Percentiles rank a stretch among this genome's conserved stretches.
phyloP scores from a whole-genome alignment of 257 asterid genomes.

The Handroanthus guayacan region DNA sequence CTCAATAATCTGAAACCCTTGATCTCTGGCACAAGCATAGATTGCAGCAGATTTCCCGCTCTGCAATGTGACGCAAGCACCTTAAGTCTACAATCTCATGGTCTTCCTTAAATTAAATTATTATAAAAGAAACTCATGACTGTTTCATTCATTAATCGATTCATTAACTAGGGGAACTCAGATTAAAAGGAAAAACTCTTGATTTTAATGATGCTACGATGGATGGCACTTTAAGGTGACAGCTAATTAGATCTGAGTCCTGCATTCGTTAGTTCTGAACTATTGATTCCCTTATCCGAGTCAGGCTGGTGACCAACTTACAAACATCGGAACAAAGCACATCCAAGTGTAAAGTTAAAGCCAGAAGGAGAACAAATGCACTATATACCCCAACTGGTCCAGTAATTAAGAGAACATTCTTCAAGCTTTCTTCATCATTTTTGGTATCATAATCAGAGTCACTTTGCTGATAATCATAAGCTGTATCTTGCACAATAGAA shows the following conservation, averaged over 20 bases:
- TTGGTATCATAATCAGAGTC: slow-evolving; percentile 59
- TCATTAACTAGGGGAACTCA: slow-evolving; percentile 13
- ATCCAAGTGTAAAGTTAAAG: slow-evolving; percentile 25
- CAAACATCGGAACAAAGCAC: slow-evolving; percentile 1
- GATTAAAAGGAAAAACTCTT: slow-evolving; percentile 7
- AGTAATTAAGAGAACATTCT: slow-evolving; percentile 85
- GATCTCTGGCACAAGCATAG: slow-evolving; percentile 95
- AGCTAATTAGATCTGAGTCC: background rate
- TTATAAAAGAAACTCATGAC: slow-evolving; percentile 7
- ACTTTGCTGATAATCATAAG: slow-evolving; percentile 56
- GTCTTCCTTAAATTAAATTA: slow-evolving; percentile 14
- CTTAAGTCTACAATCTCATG: slow-evolving; percentile 32
- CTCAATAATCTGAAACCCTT: slow-evolving; percentile 97
- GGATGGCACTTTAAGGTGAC: slow-evolving; percentile 2
- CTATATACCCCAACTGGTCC: slow-evolving; percentile 98
- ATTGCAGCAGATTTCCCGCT: slow-evolving; percentile 99
- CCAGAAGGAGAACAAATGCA: slow-evolving; percentile 27
- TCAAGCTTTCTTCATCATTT: slow-evolving; percentile 66
- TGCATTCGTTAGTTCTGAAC: slow-evolving; percentile 8
- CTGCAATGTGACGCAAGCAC: slow-evolving; percentile 52
- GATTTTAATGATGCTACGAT: slow-evolving; percentile 8
- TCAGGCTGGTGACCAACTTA: background rate
- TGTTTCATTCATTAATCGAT: slow-evolving; percentile 17
- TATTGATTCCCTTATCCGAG: background rate
- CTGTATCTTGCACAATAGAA: slow-evolving; percentile 44